Evolutionary conservation across 768 basidiomycete genomes (phyloP).

Genomic region (Boletus rex-veris): DNA sequence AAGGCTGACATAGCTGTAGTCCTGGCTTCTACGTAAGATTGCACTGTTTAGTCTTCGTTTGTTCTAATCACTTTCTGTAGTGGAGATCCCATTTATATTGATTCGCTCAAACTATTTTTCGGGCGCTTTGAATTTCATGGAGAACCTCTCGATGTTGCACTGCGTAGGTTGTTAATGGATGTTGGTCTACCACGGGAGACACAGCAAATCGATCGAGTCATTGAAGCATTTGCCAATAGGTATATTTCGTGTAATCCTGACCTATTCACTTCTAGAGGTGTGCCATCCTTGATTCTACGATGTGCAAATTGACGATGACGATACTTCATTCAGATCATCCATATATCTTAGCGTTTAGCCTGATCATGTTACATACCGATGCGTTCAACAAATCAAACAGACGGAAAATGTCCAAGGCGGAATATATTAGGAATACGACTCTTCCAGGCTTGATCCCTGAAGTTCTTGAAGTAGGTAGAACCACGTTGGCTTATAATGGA

Average conservation of each 20-base stretch:
- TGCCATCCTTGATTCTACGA: slow-evolving; percentile 10
- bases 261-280: slow-evolving; percentile 76
- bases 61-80: slow-evolving; percentile 38
- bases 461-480: slow-evolving; percentile 72
- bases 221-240: slow-evolving; percentile 88
- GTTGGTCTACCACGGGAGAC: slow-evolving; percentile 92
- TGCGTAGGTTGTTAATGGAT: slow-evolving; percentile 88
- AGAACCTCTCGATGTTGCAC: slow-evolving; percentile 86
- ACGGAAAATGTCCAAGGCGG: slow-evolving; percentile 93
- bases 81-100: slow-evolving; percentile 62
- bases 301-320: neutral
- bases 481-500: neutral
- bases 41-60: slow-evolving; percentile 1
- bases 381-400: slow-evolving; percentile 98
- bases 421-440: slow-evolving; percentile 89
- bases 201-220: slow-evolving; percentile 96
- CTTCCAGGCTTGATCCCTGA: slow-evolving; percentile 81
- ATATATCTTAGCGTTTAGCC: slow-evolving; percentile 93
- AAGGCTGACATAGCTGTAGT: slow-evolving; percentile 79
- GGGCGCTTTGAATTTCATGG: slow-evolving; percentile 70
- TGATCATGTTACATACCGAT: slow-evolving; percentile 99
- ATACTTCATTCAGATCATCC: slow-evolving; percentile 64
- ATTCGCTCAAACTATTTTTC: slow-evolving; percentile 71
- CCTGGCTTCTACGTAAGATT: slow-evolving; percentile 71
- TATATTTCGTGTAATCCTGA: slow-evolving; percentile 82